Conservation (phyloP, 805 yeast species). For the Hanseniaspora singularis region DNA sequence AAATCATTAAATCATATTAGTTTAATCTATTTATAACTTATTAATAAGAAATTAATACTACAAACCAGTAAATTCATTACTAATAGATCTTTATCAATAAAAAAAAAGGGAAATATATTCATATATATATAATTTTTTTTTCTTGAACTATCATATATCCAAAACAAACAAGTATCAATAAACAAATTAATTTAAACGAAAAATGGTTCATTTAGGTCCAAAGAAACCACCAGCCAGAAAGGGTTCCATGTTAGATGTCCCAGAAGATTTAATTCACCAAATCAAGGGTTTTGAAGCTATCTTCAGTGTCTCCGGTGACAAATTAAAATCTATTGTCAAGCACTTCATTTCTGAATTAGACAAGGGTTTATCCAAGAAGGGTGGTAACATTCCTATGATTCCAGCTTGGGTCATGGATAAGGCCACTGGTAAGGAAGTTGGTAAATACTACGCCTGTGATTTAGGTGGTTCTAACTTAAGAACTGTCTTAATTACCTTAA, state of each 20-base stretch:
- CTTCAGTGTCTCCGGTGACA: conserved; percentile 50
- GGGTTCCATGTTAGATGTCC: conserved; percentile 56
- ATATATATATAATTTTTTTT: too few relatives aligned
- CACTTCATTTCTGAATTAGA: conserved; percentile 71
- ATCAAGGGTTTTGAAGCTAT: conserved; percentile 45
- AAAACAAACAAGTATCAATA: too few relatives aligned
- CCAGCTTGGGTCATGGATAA: conserved; percentile 92
- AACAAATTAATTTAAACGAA: conserved; percentile 15
- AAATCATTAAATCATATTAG: not conserved
- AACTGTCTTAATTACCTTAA: conserved; percentile 73
- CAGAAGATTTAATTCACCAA: conserved; percentile 48
- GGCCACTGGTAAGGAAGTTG: conserved; percentile 86
- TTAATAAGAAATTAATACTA: too few relatives aligned
- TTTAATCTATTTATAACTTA: too few relatives aligned
- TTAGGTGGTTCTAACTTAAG: conserved; percentile 96
- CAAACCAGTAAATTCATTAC: too few relatives aligned
- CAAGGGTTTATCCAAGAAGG: conserved; percentile 62
- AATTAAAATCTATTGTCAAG: conserved; percentile 51
- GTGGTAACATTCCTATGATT: conserved; percentile 91
- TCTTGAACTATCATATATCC: too few relatives aligned
- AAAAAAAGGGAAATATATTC: too few relatives aligned
- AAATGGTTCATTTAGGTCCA: conserved; percentile 78
- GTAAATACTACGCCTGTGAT: conserved; percentile 85
- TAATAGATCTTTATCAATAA: not conserved
- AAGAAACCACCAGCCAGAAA: conserved; percentile 70